Evolutionary conservation across 139 green algal species (phyloP).

Genomic region (Chlamydomonas sp.): DNA sequence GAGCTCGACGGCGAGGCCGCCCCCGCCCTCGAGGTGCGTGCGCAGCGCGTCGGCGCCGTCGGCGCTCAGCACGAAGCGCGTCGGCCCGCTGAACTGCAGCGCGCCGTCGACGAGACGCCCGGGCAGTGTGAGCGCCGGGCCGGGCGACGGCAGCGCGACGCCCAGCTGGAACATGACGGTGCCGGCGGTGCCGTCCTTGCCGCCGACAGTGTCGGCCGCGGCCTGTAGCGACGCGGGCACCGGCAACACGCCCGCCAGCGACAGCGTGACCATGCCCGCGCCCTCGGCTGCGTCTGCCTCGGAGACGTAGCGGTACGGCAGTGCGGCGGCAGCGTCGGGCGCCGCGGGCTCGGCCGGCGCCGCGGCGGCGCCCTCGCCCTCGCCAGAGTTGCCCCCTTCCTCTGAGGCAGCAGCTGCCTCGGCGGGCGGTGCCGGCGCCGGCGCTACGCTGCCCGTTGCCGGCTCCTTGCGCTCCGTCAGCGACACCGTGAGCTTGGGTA

Average conservation of each 20-base stretch:
- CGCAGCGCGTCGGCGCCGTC: slow-evolving; percentile 11
- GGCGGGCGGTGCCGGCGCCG: background rate
- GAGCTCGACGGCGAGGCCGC: slow-evolving; percentile 20
- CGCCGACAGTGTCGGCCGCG: slow-evolving; percentile 1
- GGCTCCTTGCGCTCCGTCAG: background rate
- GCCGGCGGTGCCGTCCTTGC: slow-evolving; percentile 11
- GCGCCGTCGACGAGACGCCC: background rate
- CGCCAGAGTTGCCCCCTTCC: no score
- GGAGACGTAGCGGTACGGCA: background rate
- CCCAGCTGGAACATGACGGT: slow-evolving; percentile 2
- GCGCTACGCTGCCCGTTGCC: no score
- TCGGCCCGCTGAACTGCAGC: background rate
- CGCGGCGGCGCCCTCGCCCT: no score
- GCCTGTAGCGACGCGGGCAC: slow-evolving; percentile 15
- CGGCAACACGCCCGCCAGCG: slow-evolving; percentile 1
- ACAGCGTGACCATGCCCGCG: background rate
- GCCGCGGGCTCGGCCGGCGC: no score
- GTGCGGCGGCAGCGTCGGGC: background rate
- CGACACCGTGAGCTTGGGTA: background rate
- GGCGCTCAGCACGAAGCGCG: slow-evolving; percentile 4
- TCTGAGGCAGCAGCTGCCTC: background rate
- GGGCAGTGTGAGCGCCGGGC: background rate
- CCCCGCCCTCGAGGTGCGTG: slow-evolving; percentile 19
- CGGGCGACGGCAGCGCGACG: slow-evolving; percentile 11
- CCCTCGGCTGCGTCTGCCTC: slow-evolving; percentile 7